A percentile compares a stretch with the other conserved stretches of the same genome.
Conservation (phyloP, 371 early-diverging fungal species). For the Vairimorpha apis region DNA sequence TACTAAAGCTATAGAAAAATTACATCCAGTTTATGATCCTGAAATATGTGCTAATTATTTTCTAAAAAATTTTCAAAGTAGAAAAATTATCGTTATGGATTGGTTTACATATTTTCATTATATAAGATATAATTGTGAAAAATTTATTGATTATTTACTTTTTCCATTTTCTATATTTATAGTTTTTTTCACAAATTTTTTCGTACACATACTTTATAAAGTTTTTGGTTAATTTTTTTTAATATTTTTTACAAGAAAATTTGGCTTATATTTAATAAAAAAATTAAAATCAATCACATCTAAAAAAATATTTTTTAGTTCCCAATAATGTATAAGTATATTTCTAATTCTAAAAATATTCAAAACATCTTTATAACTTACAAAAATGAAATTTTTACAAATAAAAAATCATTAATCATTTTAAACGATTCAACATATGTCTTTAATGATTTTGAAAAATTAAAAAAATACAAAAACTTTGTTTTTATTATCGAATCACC, state of each 20-base stretch:
- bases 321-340: not conserved
- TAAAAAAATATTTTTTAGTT: too few relatives aligned
- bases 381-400: not conserved
- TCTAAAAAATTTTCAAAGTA: conserved; percentile 25
- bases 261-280: too few relatives aligned
- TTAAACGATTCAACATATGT: not conserved
- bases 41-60: conserved; percentile 30
- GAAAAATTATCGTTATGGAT: conserved; percentile 27
- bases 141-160: conserved; percentile 38
- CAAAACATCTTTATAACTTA: not conserved
- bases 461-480: not conserved
- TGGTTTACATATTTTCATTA: conserved; percentile 38
- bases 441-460: not conserved
- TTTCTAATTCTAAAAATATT: not conserved
- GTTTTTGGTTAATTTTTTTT: too few relatives aligned
- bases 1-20: conserved; percentile 71
- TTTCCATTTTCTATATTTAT: conserved; percentile 39
- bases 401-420: not conserved
- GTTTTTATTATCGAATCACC: not conserved
- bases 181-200: conserved; percentile 4
- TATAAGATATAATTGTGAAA: conserved; percentile 33
- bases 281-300: too few relatives aligned
- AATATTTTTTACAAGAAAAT: too few relatives aligned
- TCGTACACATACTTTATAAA: not conserved
- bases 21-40: conserved; percentile 6